Evolutionary conservation across 371 early-diverging fungal species (phyloP).

Genomic region (Zopfochytrium polystomum): DNA sequence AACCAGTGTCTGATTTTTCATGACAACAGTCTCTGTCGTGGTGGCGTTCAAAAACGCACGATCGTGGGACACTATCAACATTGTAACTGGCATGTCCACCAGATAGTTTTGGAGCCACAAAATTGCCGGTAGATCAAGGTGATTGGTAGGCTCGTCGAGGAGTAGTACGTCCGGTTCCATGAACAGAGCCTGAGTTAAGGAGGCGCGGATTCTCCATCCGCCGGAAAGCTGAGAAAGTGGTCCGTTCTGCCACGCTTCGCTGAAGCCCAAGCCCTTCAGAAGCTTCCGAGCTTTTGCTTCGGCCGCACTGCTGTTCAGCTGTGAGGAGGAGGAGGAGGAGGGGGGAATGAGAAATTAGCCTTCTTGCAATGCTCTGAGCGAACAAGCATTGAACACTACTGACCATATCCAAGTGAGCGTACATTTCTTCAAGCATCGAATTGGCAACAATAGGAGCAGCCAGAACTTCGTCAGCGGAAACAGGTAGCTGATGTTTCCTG

Average conservation of each 20-base stretch:
- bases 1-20: slow-evolving; percentile 58
- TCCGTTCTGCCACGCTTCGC: slow-evolving; percentile 28
- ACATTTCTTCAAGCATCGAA: slow-evolving; percentile 12
- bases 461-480: slow-evolving; percentile 20
- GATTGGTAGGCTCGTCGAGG: slow-evolving; percentile 88
- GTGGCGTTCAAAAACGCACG: slow-evolving; percentile 69
- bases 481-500: slow-evolving; percentile 17
- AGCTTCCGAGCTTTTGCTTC: slow-evolving; percentile 60
- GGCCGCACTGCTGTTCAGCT: slow-evolving; percentile 34
- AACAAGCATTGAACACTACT: not conserved
- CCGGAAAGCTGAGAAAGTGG: slow-evolving; percentile 63
- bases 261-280: slow-evolving; percentile 49
- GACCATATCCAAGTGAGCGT: slow-evolving; percentile 7
- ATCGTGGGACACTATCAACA: slow-evolving; percentile 80
- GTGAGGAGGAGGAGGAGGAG: not conserved
- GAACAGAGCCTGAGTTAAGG: slow-evolving; percentile 78
- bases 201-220: slow-evolving; percentile 87
- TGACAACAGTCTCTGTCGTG: slow-evolving; percentile 67
- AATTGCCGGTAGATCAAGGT: slow-evolving; percentile 76
- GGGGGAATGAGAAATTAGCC: not conserved
- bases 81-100: slow-evolving; percentile 51
- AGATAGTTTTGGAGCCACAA: slow-evolving; percentile 76
- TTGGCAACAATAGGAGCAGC: slow-evolving; percentile 5
- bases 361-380: not conserved
- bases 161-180: slow-evolving; percentile 73